These are phyloP conservation scores for Cymbopogon flexuosus DNA, from an alignment of 202 grass and related monocot species.

Conservation along the genomic window DNA sequence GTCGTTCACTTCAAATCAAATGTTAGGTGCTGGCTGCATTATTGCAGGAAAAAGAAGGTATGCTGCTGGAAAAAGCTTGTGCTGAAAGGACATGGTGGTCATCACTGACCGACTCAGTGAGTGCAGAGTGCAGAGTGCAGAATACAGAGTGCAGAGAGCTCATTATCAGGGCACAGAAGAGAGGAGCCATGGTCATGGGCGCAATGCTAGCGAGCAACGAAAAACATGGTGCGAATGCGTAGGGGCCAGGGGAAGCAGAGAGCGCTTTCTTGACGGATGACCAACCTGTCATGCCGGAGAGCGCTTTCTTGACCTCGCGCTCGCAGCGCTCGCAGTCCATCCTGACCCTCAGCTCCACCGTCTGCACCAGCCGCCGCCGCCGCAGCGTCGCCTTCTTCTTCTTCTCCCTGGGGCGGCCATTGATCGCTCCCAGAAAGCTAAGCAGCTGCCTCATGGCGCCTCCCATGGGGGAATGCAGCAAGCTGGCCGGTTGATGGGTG, in stretches of 20 bases:
- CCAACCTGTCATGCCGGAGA: constrained; percentile 63
- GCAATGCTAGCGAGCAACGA: background rate
- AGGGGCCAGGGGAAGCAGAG: background rate
- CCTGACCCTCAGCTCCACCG: constrained; percentile 75
- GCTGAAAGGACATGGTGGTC: constrained; percentile 20
- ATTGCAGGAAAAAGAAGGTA: background rate
- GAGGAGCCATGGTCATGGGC: background rate
- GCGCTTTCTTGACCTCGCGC: constrained; percentile 61
- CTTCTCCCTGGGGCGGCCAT: constrained; percentile 34
- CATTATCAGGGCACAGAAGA: background rate
- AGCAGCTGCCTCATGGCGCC: constrained; percentile 34
- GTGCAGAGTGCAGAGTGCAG: background rate
- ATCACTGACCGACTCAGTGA: background rate
- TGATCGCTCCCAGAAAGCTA: constrained; percentile 34
- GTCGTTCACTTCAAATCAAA: background rate
- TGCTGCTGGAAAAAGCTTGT: constrained; percentile 23
- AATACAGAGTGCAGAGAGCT: background rate
- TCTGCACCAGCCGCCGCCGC: constrained; percentile 22
- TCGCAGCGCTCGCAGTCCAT: constrained; percentile 91
- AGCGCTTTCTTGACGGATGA: background rate
- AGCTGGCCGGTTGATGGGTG: background rate
- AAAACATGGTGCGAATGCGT: background rate
- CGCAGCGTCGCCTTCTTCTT: constrained; percentile 27
- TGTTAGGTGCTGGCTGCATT: background rate
- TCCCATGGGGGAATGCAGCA: constrained; percentile 17